Evolutionary conservation across 805 yeast species (phyloP).

Genomic region (Pichia membranifaciens): DNA sequence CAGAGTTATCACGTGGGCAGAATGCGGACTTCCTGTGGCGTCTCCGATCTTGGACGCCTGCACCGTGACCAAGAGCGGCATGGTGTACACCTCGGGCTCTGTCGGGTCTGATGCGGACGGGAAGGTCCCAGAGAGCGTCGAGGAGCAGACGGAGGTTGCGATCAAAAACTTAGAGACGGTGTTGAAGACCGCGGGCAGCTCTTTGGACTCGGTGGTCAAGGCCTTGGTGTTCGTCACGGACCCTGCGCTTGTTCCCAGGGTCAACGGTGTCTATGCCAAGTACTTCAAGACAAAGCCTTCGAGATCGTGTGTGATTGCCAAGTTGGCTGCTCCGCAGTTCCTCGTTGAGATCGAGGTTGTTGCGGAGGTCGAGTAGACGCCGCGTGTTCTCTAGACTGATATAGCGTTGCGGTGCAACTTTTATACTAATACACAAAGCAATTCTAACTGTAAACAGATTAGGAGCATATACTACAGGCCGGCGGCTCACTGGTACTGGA

Average conservation of each 20-base stretch:
- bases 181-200: constrained; percentile 39
- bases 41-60: constrained; percentile 21
- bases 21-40: constrained; percentile 19
- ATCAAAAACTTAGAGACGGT: constrained; percentile 37
- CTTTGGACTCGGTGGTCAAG: constrained; percentile 40
- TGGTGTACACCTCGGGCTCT: constrained; percentile 27
- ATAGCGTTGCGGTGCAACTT: no score
- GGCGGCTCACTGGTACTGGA: constrained; percentile 6
- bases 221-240: constrained; percentile 44
- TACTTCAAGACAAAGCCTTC: constrained; percentile 45
- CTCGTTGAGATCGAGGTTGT: constrained; percentile 47
- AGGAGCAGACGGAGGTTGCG: constrained; percentile 40
- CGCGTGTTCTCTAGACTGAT: no score
- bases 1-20: constrained; percentile 23
- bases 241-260: constrained; percentile 34
- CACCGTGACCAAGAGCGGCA: constrained; percentile 20
- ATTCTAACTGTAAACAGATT: no score
- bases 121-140: constrained; percentile 37
- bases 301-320: constrained; percentile 45
- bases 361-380: constrained; percentile 19
- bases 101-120: constrained; percentile 30
- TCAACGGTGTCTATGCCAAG: constrained; percentile 43
- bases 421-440: no score
- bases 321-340: constrained; percentile 39
- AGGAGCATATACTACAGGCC: no score